Evolutionary conservation across 129 eudicot genomes (phyloP), one percentile per base, ranked within the genome.

Genomic region (Dittrichia graveolens): DNA sequence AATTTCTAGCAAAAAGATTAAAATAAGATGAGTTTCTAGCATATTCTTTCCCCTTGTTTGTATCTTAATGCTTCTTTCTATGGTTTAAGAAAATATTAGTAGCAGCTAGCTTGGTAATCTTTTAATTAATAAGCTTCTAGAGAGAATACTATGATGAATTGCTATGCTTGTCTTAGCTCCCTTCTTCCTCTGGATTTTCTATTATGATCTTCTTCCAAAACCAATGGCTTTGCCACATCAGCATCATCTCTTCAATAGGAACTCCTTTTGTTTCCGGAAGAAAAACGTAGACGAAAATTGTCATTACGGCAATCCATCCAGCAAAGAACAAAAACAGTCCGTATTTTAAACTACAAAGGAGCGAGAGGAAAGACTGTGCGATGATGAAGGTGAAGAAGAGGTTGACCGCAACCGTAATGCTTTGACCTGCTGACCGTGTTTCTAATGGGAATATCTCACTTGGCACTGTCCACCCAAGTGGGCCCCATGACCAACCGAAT

Each of bases 251-350:
- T 81, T 94, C 98, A 4, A 93, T 93, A 1, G 98, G 98, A 69
- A 93, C 92, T 42, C 98, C 96, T 59, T 93, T 93, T 2, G 98
- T 94, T 78, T 94, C 98, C 9, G 98, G 98, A 31, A 94, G 73
- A 79, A 94, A 90, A 3, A 94, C 6, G 67, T 80, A 87, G 5
- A 94, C 93, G 24, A 94, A 90, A 13, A 86, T 49, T 4, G 98
- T 90, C 98, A 94, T 94, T 78, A 87, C 41, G 31, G 83, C 70
- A 24, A 94, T 80, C 88, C 92, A 94, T 18, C 88, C 95, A 11
- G 96, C 88, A 58, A 92, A 93, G 76, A 93, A 89, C 34, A 93
- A 64, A 87, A 93, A 93, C 14, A 94, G 73, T 31, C 96, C 97
- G 15, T 78, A 94, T 80, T 88, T 94, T 74, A 94, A 67, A 37